Base-by-base conservation (phyloP, 169 alveolate genomes). In the Plasmodium falciparum region DNA sequence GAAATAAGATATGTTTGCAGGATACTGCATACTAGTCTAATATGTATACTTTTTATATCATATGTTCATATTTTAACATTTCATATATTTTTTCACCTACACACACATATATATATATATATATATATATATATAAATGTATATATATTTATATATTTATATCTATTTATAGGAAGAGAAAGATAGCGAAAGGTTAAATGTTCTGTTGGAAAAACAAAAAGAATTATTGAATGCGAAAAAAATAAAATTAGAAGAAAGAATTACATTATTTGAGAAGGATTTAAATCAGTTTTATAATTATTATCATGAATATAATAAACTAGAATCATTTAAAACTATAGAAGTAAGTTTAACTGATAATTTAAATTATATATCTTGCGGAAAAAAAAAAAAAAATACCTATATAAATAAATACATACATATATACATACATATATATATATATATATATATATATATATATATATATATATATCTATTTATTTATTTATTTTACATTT, bases 241-340 rank as follows among this genome's bases (percentile, higher is more conserved):
- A 58, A 52, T 17, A 56, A 83, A 83, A 22, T 43, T 70, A 50
- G 85, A 83, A 50, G 91, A 83, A 58, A 83, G 26, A 20, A 13
- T 83, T 3, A n/a, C 85, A 6, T 29, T 22, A 13, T 71, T 83
- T 49, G 91, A 83, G 49, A 67, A 56, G 61, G 78, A 70, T 33
- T 59, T 83, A 17, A 71, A 83, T 33, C 62, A 67, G 22, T 83
- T 83, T 63, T 71, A 83, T 59, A 69, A 83, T 24, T 54, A 83
- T 15, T 83, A 56, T 26, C 91, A 83, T 13, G 91, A 83, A 66
- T 83, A 83, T 33, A 83, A 33, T 50, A 83, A 83, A 29, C 47
- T 83, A 17, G 91, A 83, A 2, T 20, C 58, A 49, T 83, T 70
- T 33, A 83, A 83, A 52, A 54, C 91, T 2, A n/a, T 83, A 45